A percentile compares a stretch with the other conserved stretches of the same genome.
phyloP scores from a whole-genome alignment of 345 rosid species.

The Murraya koenigii region DNA sequence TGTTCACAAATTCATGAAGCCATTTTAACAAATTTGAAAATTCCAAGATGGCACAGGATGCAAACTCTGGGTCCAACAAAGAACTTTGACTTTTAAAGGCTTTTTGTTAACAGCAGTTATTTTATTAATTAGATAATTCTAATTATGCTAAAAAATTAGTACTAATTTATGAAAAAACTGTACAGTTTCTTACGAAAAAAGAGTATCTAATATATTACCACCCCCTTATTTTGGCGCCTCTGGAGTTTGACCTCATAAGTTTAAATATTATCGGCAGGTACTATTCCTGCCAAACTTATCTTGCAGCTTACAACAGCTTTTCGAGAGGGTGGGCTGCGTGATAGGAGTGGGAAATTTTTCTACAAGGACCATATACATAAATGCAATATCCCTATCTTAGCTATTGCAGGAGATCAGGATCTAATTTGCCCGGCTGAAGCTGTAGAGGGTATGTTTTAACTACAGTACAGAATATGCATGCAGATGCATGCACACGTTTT shows the following conservation, averaged over 20 bases:
- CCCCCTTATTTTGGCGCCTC: background rate
- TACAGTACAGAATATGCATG: background rate
- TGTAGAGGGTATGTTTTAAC: constrained; percentile 61
- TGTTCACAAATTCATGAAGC: background rate
- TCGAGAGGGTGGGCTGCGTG: constrained; percentile 74
- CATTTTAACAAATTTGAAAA: background rate
- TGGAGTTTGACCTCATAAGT: background rate
- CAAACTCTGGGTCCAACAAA: too few species aligned
- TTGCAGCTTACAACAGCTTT: constrained; percentile 93
- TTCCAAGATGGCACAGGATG: too few species aligned
- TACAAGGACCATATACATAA: constrained; percentile 67
- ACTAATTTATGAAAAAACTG: too few species aligned
- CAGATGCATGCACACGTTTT: background rate
- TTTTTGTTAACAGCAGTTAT: background rate
- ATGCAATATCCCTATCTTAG: constrained; percentile 70
- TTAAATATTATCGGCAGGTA: constrained; percentile 48
- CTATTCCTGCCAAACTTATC: constrained; percentile 86
- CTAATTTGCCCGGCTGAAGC: constrained; percentile 92
- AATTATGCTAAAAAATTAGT: too few species aligned
- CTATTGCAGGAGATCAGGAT: constrained; percentile 91
- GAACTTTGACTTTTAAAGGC: too few species aligned
- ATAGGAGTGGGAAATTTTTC: constrained; percentile 70
- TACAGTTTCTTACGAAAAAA: too few species aligned
- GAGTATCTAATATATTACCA: too few species aligned
- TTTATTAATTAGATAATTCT: background rate